Evolutionary conservation across 2,329 filamentous ascomycete species (phyloP).

Genomic region (Aureobasidium sp.): DNA sequence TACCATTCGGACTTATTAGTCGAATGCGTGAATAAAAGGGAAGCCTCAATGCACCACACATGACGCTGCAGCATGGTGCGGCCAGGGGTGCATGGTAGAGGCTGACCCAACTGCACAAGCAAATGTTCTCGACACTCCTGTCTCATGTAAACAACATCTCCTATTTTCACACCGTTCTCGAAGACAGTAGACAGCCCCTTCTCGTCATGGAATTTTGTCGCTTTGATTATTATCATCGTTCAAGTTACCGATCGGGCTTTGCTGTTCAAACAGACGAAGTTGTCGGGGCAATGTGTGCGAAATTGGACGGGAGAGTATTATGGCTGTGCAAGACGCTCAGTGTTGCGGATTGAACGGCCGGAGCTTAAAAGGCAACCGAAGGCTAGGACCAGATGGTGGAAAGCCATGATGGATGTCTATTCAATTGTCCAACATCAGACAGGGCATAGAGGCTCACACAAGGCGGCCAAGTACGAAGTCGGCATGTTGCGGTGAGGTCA

Average conservation of each 20-base stretch:
- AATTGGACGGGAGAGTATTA: not conserved
- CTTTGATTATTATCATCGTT: not conserved
- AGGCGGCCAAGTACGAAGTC: not conserved
- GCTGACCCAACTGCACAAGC: not conserved
- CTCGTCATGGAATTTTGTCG: not conserved
- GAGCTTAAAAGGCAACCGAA: not conserved
- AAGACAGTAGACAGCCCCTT: not conserved
- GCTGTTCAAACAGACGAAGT: conserved; percentile 5
- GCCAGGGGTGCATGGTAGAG: conserved; percentile 5
- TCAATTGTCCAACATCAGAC: not conserved
- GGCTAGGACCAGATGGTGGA: not conserved
- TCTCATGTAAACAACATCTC: conserved; percentile 4
- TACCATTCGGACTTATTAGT: not conserved
- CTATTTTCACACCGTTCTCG: not conserved
- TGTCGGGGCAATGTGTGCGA: conserved; percentile 5
- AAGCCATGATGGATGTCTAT: not conserved
- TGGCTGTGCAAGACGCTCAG: conserved; percentile 6
- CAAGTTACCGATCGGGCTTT: not conserved
- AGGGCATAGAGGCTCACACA: not conserved
- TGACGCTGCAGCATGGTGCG: conserved; percentile 3
- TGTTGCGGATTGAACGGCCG: conserved; percentile 2
- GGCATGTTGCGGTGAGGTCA: not conserved
- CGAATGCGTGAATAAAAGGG: not conserved
- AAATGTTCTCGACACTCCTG: not conserved
- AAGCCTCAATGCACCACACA: not conserved